These are phyloP conservation scores for Mucor lusitanicus DNA, from an alignment of 371 early-diverging fungal species.

Conservation along the genomic window DNA sequence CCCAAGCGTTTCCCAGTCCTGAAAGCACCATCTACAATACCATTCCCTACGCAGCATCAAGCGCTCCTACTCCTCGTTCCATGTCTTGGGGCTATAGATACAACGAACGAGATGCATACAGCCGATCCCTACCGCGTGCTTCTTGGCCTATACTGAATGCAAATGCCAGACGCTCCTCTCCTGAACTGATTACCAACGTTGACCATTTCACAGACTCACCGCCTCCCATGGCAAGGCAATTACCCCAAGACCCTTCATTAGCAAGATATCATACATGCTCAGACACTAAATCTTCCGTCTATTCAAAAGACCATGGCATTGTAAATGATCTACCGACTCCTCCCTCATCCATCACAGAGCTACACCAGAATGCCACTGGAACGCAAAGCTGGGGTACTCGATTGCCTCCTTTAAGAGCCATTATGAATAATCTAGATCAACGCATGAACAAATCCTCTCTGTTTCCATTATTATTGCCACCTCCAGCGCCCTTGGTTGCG, in stretches of 20 bases:
- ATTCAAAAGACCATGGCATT: not conserved
- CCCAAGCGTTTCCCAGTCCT: slow-evolving; percentile 17
- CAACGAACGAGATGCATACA: not conserved
- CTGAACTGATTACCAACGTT: not conserved
- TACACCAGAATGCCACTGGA: slow-evolving; percentile 16
- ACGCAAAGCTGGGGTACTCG: slow-evolving; percentile 8
- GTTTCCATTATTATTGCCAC: slow-evolving; percentile 9
- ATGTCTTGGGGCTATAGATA: not conserved
- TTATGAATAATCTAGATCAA: slow-evolving; percentile 18
- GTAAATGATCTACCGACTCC: slow-evolving; percentile 11
- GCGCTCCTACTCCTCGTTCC: not conserved
- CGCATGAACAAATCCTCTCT: slow-evolving; percentile 1
- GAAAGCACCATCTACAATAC: slow-evolving; percentile 15
- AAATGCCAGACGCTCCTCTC: not conserved
- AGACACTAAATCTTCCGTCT: not conserved
- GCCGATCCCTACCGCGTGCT: not conserved
- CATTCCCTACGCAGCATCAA: not conserved
- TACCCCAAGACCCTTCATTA: slow-evolving; percentile 1
- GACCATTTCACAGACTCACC: not conserved
- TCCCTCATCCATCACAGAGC: not conserved
- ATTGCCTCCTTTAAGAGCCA: slow-evolving; percentile 26
- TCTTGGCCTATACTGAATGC: not conserved
- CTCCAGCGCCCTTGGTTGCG: not conserved
- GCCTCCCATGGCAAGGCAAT: not conserved
- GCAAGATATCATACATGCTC: slow-evolving; percentile 16